A percentile compares a stretch with the other conserved stretches of the same genome.
Evolutionary conservation across 495 filamentous ascomycete species (phyloP).

Genomic region (Lentithecium fluviatile): DNA sequence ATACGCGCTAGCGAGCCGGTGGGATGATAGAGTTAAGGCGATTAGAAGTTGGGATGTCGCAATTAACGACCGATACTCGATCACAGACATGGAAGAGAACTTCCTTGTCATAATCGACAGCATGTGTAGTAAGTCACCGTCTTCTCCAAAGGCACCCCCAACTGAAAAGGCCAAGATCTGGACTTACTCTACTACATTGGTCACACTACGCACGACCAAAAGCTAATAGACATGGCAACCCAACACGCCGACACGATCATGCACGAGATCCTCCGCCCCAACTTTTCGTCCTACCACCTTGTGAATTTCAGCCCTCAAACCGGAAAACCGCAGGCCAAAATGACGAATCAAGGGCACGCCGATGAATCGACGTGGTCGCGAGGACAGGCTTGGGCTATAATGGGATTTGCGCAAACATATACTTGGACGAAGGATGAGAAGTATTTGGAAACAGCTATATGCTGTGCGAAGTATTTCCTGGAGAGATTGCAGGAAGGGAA

Average conservation of each 20-base stretch:
- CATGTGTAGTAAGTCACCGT: conserved; percentile 24
- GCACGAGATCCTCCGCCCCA: conserved; percentile 12
- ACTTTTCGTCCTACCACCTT: conserved; percentile 23
- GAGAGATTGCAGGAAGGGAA: conserved; percentile 9
- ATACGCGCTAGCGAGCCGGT: conserved; percentile 17
- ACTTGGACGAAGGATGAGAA: conserved; percentile 19
- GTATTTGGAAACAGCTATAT: conserved; percentile 18
- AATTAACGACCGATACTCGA: conserved; percentile 24
- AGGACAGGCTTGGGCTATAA: conserved; percentile 26
- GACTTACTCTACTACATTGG: conserved; percentile 24
- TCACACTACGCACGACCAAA: conserved; percentile 15
- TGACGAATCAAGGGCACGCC: conserved; percentile 21
- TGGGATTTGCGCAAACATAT: conserved; percentile 27
- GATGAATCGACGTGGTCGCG: conserved; percentile 24
- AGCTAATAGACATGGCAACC: conserved; percentile 20
- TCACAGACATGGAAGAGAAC: conserved; percentile 22
- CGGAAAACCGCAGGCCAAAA: conserved; percentile 11
- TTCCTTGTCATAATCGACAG: conserved; percentile 29
- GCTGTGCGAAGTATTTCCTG: conserved; percentile 19
- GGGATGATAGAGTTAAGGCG: conserved; percentile 18
- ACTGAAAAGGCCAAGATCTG: conserved; percentile 8
- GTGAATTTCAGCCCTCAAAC: conserved; percentile 21
- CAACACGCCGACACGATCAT: conserved; percentile 21
- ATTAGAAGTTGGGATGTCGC: conserved; percentile 25
- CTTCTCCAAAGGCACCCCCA: background rate